Evolutionary conservation across 257 asterid species (phyloP).

Genomic region (Fraxinus cuspidata): DNA sequence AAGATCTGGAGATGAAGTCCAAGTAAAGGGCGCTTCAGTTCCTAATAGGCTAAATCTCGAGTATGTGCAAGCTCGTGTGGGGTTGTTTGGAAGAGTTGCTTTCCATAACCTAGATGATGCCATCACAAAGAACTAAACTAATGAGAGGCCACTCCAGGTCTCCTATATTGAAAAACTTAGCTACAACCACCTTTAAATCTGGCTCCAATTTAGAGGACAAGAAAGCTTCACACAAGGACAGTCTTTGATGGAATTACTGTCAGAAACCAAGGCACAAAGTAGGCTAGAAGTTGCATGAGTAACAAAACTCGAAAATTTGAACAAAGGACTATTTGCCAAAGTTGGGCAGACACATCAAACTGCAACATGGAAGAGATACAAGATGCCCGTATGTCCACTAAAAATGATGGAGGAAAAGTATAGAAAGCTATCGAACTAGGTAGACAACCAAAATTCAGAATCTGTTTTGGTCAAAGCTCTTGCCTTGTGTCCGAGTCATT

Average conservation of each 20-base stretch:
- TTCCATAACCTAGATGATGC: neutral
- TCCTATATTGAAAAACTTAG: neutral
- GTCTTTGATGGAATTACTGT: neutral
- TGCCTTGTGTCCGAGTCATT: neutral
- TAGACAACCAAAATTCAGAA: neutral
- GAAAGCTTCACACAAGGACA: neutral
- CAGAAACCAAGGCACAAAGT: neutral
- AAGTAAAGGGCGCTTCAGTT: neutral
- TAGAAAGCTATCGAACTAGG: neutral
- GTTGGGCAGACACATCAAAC: neutral
- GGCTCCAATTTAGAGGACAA: neutral
- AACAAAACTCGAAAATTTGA: neutral
- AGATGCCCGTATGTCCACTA: neutral
- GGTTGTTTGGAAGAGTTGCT: neutral
- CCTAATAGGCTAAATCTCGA: neutral
- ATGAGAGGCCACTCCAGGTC: neutral
- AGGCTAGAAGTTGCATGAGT: neutral
- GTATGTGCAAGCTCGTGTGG: neutral
- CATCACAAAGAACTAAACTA: neutral
- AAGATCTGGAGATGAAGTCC: neutral
- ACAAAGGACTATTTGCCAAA: neutral
- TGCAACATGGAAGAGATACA: neutral
- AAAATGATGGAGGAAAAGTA: neutral
- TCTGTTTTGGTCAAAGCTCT: neutral
- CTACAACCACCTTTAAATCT: neutral